A percentile compares a stretch with the other conserved stretches of the same genome.
phyloP scores from a whole-genome alignment of 306 rosid genomes.

The Cotoneaster glaucophyllus region DNA sequence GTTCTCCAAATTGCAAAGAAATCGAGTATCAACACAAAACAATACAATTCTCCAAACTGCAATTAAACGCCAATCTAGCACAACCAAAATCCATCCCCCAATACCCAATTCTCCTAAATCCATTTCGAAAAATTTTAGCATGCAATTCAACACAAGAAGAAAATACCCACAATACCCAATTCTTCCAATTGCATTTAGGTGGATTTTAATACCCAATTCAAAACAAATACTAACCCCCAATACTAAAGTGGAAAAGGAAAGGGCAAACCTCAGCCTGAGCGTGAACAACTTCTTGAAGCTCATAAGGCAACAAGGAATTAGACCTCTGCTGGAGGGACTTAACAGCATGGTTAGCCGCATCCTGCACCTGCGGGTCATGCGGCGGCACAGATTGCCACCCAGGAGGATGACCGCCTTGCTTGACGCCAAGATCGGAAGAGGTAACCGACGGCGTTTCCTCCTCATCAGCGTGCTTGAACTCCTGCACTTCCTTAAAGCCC shows the following conservation, averaged over 20 bases:
- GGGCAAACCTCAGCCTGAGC: slow-evolving; percentile 71
- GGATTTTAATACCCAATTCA: not conserved
- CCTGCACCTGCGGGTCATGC: slow-evolving; percentile 70
- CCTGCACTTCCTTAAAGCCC: slow-evolving; percentile 68
- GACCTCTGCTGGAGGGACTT: slow-evolving; percentile 69
- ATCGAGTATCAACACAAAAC: not conserved
- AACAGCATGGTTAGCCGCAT: slow-evolving; percentile 75
- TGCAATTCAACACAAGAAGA: not conserved
- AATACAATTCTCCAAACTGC: not conserved
- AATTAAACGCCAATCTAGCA: not conserved
- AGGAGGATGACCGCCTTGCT: slow-evolving; percentile 42
- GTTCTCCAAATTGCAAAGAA: not conserved
- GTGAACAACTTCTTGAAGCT: slow-evolving; percentile 62
- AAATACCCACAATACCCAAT: not conserved
- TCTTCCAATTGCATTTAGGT: not conserved
- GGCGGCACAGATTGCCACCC: slow-evolving; percentile 66
- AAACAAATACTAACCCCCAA: not conserved
- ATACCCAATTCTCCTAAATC: not conserved
- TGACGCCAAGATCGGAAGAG: slow-evolving; percentile 63
- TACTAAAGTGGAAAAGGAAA: not conserved
- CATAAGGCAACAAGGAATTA: slow-evolving; percentile 62
- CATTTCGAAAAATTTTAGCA: not conserved
- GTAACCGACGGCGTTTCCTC: slow-evolving; percentile 32
- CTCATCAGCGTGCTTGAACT: slow-evolving; percentile 58
- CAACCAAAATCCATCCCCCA: not conserved